phyloP scores from a whole-genome alignment of 2,329 filamentous ascomycete species.

The Tolypocladium amazonense region DNA sequence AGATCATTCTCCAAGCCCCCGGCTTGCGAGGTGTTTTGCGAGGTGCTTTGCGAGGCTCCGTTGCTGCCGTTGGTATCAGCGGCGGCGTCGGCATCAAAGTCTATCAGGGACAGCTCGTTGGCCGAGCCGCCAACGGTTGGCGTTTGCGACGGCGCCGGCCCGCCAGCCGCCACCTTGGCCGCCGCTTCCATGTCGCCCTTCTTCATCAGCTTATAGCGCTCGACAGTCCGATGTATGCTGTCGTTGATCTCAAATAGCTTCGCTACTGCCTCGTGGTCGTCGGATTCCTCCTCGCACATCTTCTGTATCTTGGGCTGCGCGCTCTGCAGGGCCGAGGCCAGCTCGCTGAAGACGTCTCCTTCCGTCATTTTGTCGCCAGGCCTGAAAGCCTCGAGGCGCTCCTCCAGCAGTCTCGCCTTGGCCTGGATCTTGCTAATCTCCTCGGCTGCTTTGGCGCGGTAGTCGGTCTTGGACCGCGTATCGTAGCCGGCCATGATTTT shows the following conservation, averaged over 20 bases:
- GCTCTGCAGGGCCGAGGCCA: conserved; percentile 78
- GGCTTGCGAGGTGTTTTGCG: conserved; percentile 32
- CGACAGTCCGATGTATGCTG: conserved; percentile 93
- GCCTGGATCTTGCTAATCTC: conserved; percentile 93
- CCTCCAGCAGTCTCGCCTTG: conserved; percentile 84
- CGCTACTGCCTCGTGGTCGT: conserved; percentile 89
- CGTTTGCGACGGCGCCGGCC: conserved; percentile 40
- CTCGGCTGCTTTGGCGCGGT: conserved; percentile 92
- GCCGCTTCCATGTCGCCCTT: conserved; percentile 84
- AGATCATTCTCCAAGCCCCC: conserved; percentile 81
- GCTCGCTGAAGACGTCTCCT: conserved; percentile 65
- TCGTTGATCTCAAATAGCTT: conserved; percentile 97
- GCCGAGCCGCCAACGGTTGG: conserved; percentile 40
- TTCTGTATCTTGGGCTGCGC: conserved; percentile 98
- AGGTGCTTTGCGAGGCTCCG: conserved; percentile 22
- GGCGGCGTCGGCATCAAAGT: conserved; percentile 61
- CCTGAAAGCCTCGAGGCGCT: conserved; percentile 77
- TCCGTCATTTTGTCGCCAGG: conserved; percentile 68
- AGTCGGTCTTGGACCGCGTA: conserved; percentile 91
- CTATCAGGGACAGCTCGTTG: conserved; percentile 83
- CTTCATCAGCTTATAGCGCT: conserved; percentile 91
- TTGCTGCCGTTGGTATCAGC: conserved; percentile 41
- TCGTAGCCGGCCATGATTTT: conserved; percentile 99
- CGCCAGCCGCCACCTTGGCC: conserved; percentile 73
- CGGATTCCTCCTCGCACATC: conserved; percentile 98